A percentile compares a stretch with the other conserved stretches of the same genome.
phyloP scores from a whole-genome alignment of 2,329 filamentous ascomycete species.

The Torrubiella hemipterigena region DNA sequence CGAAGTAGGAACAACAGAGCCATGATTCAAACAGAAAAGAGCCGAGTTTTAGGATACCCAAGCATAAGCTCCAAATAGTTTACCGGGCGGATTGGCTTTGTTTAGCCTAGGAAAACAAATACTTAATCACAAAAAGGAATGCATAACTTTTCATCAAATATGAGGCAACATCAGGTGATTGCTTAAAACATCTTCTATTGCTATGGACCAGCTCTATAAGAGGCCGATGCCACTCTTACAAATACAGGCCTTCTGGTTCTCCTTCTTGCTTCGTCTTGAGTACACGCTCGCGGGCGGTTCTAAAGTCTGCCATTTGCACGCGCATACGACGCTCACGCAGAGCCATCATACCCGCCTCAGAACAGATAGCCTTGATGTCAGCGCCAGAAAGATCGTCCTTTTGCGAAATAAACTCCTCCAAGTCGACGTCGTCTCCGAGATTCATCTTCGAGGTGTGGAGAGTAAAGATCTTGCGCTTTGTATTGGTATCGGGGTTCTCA shows the following conservation, averaged over 20 bases:
- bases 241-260: slow-evolving; percentile 94
- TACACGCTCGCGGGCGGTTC: slow-evolving; percentile 82
- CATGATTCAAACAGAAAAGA: too few relatives aligned
- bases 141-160: too few relatives aligned
- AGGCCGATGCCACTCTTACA: too few relatives aligned
- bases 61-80: too few relatives aligned
- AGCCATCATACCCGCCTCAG: slow-evolving; percentile 89
- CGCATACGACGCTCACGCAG: slow-evolving; percentile 92
- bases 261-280: slow-evolving; percentile 98
- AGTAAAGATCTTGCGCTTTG: slow-evolving; percentile 94
- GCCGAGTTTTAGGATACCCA: too few relatives aligned
- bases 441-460: slow-evolving; percentile 99
- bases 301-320: slow-evolving; percentile 97
- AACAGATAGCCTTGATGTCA: slow-evolving; percentile 98
- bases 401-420: slow-evolving; percentile 96
- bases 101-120: too few relatives aligned
- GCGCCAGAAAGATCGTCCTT: slow-evolving; percentile 96
- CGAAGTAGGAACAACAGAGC: too few relatives aligned
- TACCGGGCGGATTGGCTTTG: too few relatives aligned
- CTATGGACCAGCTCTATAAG: too few relatives aligned
- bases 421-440: slow-evolving; percentile 87
- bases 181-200: too few relatives aligned
- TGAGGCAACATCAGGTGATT: too few relatives aligned
- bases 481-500: slow-evolving; percentile 66
- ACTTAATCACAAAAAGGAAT: too few relatives aligned